Base-by-base conservation (phyloP, 768 basidiomycete species). In the Psilocybe azurescens region DNA sequence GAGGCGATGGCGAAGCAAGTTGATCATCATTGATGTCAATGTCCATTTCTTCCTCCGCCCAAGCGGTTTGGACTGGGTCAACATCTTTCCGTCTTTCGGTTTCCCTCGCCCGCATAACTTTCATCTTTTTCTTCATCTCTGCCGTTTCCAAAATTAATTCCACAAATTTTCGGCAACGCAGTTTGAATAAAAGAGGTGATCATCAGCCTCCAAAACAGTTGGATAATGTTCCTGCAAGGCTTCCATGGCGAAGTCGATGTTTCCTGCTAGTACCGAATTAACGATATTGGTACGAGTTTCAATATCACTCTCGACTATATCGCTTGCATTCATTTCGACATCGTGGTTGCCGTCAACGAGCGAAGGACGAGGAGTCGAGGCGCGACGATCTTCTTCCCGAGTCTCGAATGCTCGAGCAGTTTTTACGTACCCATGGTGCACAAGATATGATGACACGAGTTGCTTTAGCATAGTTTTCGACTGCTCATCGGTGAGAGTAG, bases 91-190 rank as follows among this genome's bases (percentile, higher is more conserved):
- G 56, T 29, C 53, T 59, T 54, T 75, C 71, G 13, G 61, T 63
- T 70, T 74, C 67, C 65, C 67, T 60, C 67, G 76, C 62, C 55
- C 66, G 68, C 50, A 70, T 76, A 32, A 72, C 74, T 61, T 81
- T 81, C 77, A 87, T 83, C 66, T 77, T 81, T 75, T 89, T 89
- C 78, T 87, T 85, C 62, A 90, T 76, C 63, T 89, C 90, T 5
- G 86, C 82, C 9, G 91, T 87, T 65, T 88, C 85, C 66, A 94
- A 70, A 13, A 93, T 84, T 30, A 94, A 82, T 73, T 95, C 94
- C 49, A 95, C 87, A 68, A 95, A 94, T 74, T 90, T 92, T 67
- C 93, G 83, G 75, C 93, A 93, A 28, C 89, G 85, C 67, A 96
- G 75, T 73, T 91, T 92, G 79, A 95, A 91, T n/a, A 84, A 74